Base-by-base conservation (phyloP, 257 asterid species). In the Ligustrum vulgare region DNA sequence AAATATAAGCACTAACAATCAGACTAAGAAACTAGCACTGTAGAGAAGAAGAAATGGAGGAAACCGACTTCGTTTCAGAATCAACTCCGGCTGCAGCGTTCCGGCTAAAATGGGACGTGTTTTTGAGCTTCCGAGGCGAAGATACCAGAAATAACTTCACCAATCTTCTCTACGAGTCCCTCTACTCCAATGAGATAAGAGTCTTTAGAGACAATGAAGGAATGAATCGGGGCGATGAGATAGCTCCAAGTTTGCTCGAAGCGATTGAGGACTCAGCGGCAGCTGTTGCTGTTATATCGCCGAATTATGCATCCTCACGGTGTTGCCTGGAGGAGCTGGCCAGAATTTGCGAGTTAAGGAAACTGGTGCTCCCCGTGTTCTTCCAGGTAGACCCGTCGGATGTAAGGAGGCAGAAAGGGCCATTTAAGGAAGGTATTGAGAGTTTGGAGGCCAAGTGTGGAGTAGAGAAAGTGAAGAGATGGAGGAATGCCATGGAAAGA, bases 251-350 rank as follows among this genome's bases (percentile, higher is more conserved):
- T 33, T 69, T 74, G 6, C 51, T 49, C 0, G 45, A 56, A 5
- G 82, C 79, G 20, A 79, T 79, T 39, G 54, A 80, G 13, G 83
- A 80, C 74, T 80, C 77, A 32, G 83, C 86, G 9, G 86, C 79
- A 20, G 69, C 81, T 3, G 69, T 82, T 62, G 81, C 69, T 28
- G 83, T 82, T 15, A 75, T 82, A 8, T 82, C 83, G 6, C n/a
- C 63, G 71, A 75, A 60, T 43, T 82, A 82, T 18, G 82, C 82
- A 25, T 45, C 73, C 9, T 82, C 85, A 1, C 80, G 72, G 62
- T 76, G 83, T 79, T 82, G 83, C 39, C 72, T 82, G 15, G 86
- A 82, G 39, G 86, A 79, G 72, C 65, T 82, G 13, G 83, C 72
- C 7, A 23, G 34, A 45, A 60, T 82, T 23, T 68, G 32, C 64